Percentiles rank a stretch among this genome's conserved stretches.
Conservation (phyloP, 257 asterid species). For the Salvia rosmarinus region DNA sequence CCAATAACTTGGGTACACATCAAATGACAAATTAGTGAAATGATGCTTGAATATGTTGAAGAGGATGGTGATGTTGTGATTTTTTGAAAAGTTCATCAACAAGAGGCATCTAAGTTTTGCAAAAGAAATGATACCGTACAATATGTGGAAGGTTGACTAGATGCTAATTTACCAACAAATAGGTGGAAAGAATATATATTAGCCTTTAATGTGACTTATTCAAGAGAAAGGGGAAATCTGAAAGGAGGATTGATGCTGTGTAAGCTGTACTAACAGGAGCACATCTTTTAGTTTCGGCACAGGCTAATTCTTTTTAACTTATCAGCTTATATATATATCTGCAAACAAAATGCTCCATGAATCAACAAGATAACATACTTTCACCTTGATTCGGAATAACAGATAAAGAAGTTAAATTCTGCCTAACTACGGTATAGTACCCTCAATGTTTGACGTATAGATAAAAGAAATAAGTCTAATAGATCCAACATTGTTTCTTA, state of each 20-base stretch:
- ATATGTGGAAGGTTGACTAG: neutral
- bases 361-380: neutral
- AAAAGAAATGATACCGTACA: neutral
- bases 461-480: constrained; percentile 8
- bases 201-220: constrained; percentile 4
- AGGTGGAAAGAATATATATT: constrained; percentile 5
- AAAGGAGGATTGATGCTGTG: constrained; percentile 1
- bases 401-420: neutral
- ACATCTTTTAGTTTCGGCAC: neutral
- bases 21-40: neutral
- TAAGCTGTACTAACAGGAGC: neutral
- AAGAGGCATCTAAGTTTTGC: neutral
- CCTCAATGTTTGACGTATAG: neutral
- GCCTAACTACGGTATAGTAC: neutral
- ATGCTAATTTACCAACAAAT: neutral
- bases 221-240: constrained; percentile 8
- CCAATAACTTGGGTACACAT: neutral
- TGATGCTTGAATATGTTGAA: neutral
- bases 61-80: neutral
- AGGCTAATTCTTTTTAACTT: neutral
- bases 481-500: constrained; percentile 5
- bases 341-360: neutral
- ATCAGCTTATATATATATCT: constrained; percentile 7
- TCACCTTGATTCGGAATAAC: neutral
- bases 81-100: neutral